Evolutionary conservation across 768 basidiomycete genomes (phyloP).

Genomic region (Pulveroboletus sp.): DNA sequence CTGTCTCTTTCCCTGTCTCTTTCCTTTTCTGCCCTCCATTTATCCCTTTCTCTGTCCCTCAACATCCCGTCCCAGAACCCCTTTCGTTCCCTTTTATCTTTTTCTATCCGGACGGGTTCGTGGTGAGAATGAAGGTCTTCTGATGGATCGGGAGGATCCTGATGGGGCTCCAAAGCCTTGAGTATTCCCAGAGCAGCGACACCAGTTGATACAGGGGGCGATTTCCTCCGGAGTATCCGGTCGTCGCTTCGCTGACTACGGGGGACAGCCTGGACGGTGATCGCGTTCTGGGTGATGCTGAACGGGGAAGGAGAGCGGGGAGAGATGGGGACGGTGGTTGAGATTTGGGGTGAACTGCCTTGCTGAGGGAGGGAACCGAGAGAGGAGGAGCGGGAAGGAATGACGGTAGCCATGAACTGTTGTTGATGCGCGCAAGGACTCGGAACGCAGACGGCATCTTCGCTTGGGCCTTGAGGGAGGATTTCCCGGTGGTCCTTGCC

Average conservation of each 20-base stretch:
- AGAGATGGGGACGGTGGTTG: constrained; percentile 17
- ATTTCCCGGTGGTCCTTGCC: constrained; percentile 49
- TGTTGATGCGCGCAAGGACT: constrained; percentile 24
- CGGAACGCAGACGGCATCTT: constrained; percentile 19
- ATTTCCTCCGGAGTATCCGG: constrained; percentile 26
- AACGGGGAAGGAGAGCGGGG: constrained; percentile 46
- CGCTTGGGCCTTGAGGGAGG: constrained; percentile 25
- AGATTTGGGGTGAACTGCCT: constrained; percentile 36
- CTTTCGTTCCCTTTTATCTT: constrained; percentile 48
- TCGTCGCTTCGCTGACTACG: constrained; percentile 19
- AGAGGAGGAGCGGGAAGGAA: constrained; percentile 49
- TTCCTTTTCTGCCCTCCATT: constrained; percentile 26
- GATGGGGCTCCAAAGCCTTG: constrained; percentile 55
- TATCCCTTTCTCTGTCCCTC: constrained; percentile 34
- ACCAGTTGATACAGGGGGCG: constrained; percentile 28
- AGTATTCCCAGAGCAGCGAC: constrained; percentile 15
- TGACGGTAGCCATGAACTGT: constrained; percentile 26
- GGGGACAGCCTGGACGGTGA: constrained; percentile 11
- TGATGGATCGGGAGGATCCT: constrained; percentile 22
- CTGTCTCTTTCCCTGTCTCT: constrained; percentile 41
- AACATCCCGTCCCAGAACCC: constrained; percentile 48
- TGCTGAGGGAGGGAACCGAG: constrained; percentile 43
- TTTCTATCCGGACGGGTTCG: constrained; percentile 28
- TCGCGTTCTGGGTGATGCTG: constrained; percentile 29
- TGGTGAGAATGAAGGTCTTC: constrained; percentile 29